These are phyloP conservation scores for Priceomyces melissophilus DNA, from an alignment of 805 yeast species.

Conservation along the genomic window DNA sequence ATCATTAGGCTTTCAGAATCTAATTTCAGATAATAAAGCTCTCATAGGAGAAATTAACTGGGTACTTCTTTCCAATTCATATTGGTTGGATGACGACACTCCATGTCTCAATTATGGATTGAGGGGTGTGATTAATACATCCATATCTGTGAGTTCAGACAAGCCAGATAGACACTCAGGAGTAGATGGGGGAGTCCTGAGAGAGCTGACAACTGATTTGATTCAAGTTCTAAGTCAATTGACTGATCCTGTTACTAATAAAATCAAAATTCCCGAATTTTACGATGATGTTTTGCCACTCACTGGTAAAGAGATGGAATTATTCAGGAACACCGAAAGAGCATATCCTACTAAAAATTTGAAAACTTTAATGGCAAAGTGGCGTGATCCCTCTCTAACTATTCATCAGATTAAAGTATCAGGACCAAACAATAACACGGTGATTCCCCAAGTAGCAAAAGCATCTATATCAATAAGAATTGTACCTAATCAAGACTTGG, in stretches of 20 bases:
- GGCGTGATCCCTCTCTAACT: conserved; percentile 90
- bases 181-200: conserved; percentile 87
- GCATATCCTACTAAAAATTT: conserved; percentile 25
- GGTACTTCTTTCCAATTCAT: conserved; percentile 85
- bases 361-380: conserved; percentile 63
- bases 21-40: conserved; percentile 48
- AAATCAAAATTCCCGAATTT: conserved; percentile 64
- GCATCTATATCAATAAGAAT: conserved; percentile 79
- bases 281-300: conserved; percentile 64
- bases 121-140: conserved; percentile 83
- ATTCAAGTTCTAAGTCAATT: conserved; percentile 67
- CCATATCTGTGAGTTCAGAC: conserved; percentile 67
- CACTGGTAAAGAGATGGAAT: conserved; percentile 51
- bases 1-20: conserved; percentile 75
- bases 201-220: conserved; percentile 88
- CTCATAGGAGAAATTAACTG: conserved; percentile 71
- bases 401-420: conserved; percentile 81
- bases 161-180: conserved; percentile 93
- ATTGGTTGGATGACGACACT: conserved; percentile 85
- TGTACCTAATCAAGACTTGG: conserved; percentile 82
- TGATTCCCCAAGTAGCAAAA: conserved; percentile 77
- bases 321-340: conserved; percentile 59
- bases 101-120: conserved; percentile 95
- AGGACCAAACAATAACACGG: conserved; percentile 87
- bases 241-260: conserved; percentile 40